These are phyloP conservation scores for Uromyces viciae-fabae DNA, from an alignment of 1,284 basidiomycete genomes.

Conservation along the genomic window DNA sequence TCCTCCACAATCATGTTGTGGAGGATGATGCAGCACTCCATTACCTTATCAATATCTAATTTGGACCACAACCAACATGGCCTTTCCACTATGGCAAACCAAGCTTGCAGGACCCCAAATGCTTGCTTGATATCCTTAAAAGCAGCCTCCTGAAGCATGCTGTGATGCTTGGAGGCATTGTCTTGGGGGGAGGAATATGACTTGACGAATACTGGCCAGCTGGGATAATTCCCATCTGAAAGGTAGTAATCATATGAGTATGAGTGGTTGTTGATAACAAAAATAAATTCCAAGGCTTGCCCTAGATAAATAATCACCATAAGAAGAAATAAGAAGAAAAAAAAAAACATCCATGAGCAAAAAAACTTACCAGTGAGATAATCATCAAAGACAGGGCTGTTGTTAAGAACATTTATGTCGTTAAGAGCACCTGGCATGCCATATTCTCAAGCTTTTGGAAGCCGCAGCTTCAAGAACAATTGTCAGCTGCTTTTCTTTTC, in stretches of 20 bases:
- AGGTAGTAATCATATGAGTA: background rate
- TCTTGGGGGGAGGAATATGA: background rate
- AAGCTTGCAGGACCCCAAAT: constrained; percentile 8
- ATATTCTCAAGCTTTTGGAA: background rate
- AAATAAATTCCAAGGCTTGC: background rate
- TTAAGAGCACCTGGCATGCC: constrained; percentile 6
- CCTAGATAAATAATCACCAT: background rate
- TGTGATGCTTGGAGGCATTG: background rate
- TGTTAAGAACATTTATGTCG: constrained; percentile 7
- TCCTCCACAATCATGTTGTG: background rate
- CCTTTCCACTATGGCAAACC: background rate
- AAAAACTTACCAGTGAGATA: background rate
- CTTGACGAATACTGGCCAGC: background rate
- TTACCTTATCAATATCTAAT: background rate
- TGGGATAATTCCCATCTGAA: background rate
- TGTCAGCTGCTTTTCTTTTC: background rate
- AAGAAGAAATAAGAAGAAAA: background rate
- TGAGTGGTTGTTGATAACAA: background rate
- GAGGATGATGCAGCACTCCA: background rate
- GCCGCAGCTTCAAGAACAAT: background rate
- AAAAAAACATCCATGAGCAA: background rate
- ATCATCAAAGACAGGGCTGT: background rate
- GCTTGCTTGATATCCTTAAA: background rate
- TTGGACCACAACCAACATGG: background rate
- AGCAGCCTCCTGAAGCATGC: background rate